These are phyloP conservation scores for Arachis monticola DNA, from an alignment of 331 rosid genomes.

Conservation along the genomic window DNA sequence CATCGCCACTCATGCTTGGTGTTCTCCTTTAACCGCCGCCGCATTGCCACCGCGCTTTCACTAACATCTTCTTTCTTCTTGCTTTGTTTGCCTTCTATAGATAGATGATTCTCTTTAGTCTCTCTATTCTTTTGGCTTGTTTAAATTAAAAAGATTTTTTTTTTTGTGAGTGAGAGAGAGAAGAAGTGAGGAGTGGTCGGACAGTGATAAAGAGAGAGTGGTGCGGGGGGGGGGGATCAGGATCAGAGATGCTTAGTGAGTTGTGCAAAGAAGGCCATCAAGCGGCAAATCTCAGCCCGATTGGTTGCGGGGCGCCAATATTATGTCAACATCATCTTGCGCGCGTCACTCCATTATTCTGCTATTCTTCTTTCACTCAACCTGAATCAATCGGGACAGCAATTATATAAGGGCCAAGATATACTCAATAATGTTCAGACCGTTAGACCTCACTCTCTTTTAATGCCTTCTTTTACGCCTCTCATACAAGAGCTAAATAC, in stretches of 20 bases:
- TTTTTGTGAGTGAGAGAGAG: neutral
- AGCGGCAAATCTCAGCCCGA: conserved; percentile 60
- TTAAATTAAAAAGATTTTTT: no score
- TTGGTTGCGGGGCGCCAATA: conserved; percentile 48
- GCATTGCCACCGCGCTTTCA: conserved; percentile 65
- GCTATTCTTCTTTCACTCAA: neutral
- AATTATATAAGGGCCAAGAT: neutral
- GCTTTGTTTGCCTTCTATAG: no score
- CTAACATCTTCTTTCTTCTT: conserved; percentile 52
- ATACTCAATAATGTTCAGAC: neutral
- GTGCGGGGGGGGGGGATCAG: neutral
- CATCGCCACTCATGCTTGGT: conserved; percentile 65
- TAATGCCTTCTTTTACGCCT: no score
- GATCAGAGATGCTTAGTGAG: conserved; percentile 36
- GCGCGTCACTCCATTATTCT: conserved; percentile 47
- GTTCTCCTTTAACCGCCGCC: conserved; percentile 60
- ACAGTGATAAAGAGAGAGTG: neutral
- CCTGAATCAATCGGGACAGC: neutral
- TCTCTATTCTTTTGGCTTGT: no score
- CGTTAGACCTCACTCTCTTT: no score
- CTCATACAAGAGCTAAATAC: no score
- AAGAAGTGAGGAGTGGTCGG: neutral
- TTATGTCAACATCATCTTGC: conserved; percentile 33
- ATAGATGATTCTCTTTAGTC: neutral
- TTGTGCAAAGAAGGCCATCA: conserved; percentile 39